phyloP scores from a whole-genome alignment of 345 rosid species.

The Moricandia moricandioides region DNA sequence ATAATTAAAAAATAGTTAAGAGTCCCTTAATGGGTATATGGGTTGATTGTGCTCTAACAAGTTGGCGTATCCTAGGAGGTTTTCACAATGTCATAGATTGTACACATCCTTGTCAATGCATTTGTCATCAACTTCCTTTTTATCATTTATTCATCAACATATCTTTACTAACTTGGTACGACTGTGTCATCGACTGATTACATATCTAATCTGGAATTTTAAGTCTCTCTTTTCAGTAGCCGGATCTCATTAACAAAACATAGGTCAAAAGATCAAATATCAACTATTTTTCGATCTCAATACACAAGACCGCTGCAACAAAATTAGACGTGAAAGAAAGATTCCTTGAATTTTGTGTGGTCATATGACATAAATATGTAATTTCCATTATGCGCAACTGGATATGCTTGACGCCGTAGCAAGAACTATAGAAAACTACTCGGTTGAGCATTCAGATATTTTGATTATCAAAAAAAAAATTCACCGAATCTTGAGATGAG shows the following conservation, averaged over 20 bases:
- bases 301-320: background rate
- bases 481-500: too few species aligned
- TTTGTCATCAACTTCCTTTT: background rate
- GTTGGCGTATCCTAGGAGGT: slow-evolving; percentile 12
- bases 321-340: background rate
- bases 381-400: too few species aligned
- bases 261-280: background rate
- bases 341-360: background rate
- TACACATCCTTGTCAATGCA: background rate
- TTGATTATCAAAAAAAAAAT: too few species aligned
- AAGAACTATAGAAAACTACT: too few species aligned
- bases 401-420: too few species aligned
- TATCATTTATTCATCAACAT: background rate
- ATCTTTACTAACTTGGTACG: background rate
- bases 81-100: background rate
- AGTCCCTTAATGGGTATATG: too few species aligned
- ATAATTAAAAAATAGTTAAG: too few species aligned
- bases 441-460: too few species aligned
- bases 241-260: background rate
- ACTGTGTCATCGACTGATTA: background rate
- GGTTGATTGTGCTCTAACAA: too few species aligned
- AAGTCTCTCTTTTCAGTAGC: too few species aligned
- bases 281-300: background rate
- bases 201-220: background rate
- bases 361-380: too few species aligned